phyloP scores from a whole-genome alignment of 805 yeast species.

The Grigorovia jiainica region DNA sequence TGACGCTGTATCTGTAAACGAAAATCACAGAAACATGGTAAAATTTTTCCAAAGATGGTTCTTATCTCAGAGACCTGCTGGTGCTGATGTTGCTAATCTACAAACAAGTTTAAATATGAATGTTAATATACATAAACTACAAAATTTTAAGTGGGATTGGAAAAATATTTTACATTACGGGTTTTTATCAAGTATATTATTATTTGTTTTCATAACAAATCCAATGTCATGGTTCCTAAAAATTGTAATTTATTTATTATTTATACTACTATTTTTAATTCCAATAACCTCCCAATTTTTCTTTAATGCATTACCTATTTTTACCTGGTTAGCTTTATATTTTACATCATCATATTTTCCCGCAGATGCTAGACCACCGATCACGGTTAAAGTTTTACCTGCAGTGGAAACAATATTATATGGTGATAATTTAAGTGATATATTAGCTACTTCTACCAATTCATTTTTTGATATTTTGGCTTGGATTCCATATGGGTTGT shows the following conservation, averaged over 20 bases:
- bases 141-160: constrained; percentile 33
- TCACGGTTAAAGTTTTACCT: constrained; percentile 78
- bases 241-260: constrained; percentile 27
- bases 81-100: constrained; percentile 34
- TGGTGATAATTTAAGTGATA: constrained; percentile 81
- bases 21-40: constrained; percentile 12
- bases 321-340: constrained; percentile 77
- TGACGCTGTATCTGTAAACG: too few species aligned
- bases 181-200: constrained; percentile 41
- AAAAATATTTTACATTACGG: constrained; percentile 47
- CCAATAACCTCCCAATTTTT: constrained; percentile 83
- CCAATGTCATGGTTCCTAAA: constrained; percentile 43
- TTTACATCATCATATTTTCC: constrained; percentile 72
- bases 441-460: constrained; percentile 64
- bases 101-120: constrained; percentile 40
- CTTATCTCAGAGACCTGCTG: constrained; percentile 43
- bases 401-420: constrained; percentile 86
- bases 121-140: constrained; percentile 33
- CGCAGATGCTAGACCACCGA: constrained; percentile 70
- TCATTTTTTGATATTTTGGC: constrained; percentile 71
- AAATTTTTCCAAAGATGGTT: constrained; percentile 41
- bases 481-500: constrained; percentile 89
- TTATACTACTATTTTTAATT: constrained; percentile 41
- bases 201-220: constrained; percentile 48
- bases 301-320: constrained; percentile 71